Conservation (phyloP, 805 yeast genomes). For the Scheffersomyces stipitis region DNA sequence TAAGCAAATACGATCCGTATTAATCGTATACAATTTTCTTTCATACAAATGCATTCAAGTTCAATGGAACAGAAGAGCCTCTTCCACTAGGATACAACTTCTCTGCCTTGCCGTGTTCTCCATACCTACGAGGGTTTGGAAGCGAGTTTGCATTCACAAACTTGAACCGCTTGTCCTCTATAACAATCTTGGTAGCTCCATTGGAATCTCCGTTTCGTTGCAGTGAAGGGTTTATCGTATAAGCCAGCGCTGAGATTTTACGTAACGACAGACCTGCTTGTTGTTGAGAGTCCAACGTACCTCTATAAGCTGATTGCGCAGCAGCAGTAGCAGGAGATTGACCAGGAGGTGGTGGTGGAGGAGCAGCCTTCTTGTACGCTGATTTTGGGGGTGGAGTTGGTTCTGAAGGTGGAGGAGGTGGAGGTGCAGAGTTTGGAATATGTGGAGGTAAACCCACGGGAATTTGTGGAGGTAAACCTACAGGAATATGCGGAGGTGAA, state of each 20-base stretch:
- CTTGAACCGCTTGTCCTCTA: conserved; percentile 70
- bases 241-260: conserved; percentile 62
- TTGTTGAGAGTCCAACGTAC: conserved; percentile 41
- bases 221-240: conserved; percentile 52
- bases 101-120: conserved; percentile 46
- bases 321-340: conserved; percentile 20
- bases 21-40: too few species aligned
- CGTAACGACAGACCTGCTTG: conserved; percentile 52
- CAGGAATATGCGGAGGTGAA: conserved; percentile 11
- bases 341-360: conserved; percentile 36
- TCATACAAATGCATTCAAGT: conserved; percentile 38
- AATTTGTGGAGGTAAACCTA: conserved; percentile 12
- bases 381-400: conserved; percentile 10
- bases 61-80: conserved; percentile 87
- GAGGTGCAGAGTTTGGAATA: conserved; percentile 9
- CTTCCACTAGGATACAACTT: conserved; percentile 94
- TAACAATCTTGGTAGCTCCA: conserved; percentile 31
- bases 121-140: conserved; percentile 85
- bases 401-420: conserved; percentile 14
- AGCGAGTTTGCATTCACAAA: conserved; percentile 67
- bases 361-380: conserved; percentile 25
- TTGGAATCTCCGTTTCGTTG: conserved; percentile 17
- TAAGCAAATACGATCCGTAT: too few species aligned
- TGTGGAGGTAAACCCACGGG: conserved; percentile 13
- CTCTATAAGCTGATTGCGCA: conserved; percentile 11